These are phyloP conservation scores for Aspergillus japonicus DNA, from an alignment of 2,329 filamentous ascomycete species.

Conservation along the genomic window DNA sequence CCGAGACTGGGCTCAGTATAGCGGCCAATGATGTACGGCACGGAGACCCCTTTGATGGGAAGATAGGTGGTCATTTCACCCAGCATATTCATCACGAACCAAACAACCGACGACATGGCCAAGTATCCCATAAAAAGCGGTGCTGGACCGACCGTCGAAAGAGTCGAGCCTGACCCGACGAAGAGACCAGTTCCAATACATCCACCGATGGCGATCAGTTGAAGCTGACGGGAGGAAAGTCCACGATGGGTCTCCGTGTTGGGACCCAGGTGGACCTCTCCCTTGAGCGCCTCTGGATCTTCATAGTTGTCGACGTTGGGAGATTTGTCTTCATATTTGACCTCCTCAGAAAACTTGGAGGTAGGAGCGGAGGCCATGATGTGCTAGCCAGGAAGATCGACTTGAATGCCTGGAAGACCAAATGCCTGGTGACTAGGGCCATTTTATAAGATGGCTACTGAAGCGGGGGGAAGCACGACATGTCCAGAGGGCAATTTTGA, in stretches of 20 bases:
- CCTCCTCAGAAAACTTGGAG: slow-evolving; percentile 13
- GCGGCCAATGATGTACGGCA: slow-evolving; percentile 56
- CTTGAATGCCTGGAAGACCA: background rate
- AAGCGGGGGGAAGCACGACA: background rate
- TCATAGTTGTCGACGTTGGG: slow-evolving; percentile 8
- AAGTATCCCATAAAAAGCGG: slow-evolving; percentile 40
- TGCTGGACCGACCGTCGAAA: slow-evolving; percentile 50
- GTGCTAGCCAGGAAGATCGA: background rate
- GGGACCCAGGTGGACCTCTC: slow-evolving; percentile 4
- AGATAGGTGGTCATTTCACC: slow-evolving; percentile 60
- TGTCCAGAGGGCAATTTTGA: background rate
- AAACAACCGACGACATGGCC: slow-evolving; percentile 40
- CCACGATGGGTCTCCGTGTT: slow-evolving; percentile 31
- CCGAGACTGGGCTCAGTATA: slow-evolving; percentile 59
- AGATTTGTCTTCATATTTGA: slow-evolving; percentile 2
- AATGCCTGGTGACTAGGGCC: background rate
- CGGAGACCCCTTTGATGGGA: slow-evolving; percentile 52
- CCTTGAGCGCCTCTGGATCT: slow-evolving; percentile 11
- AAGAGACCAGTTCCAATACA: slow-evolving; percentile 53
- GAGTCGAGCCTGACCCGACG: slow-evolving; percentile 50
- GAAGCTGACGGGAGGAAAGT: slow-evolving; percentile 41
- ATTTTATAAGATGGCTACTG: background rate
- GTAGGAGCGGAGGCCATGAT: slow-evolving; percentile 11
- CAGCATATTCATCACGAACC: slow-evolving; percentile 45
- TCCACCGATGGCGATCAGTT: slow-evolving; percentile 43